phyloP scores from a whole-genome alignment of 371 early-diverging fungal genomes.

The Polyrhizophydium stewartii region DNA sequence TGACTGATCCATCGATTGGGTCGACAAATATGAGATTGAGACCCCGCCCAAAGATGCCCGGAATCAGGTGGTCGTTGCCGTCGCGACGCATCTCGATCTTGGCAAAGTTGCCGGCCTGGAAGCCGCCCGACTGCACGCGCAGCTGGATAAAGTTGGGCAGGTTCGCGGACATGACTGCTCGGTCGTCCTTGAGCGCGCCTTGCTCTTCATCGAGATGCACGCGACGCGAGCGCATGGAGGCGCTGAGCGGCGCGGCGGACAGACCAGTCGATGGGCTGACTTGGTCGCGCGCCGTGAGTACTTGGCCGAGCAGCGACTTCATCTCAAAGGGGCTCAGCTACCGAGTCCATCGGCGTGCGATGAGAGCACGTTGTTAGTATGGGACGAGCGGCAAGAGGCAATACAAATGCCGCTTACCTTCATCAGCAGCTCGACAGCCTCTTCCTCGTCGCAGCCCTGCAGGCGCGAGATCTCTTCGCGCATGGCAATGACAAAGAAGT shows the following conservation, averaged over 20 bases:
- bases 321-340: constrained; percentile 78
- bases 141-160: constrained; percentile 24
- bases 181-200: constrained; percentile 18
- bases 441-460: constrained; percentile 68
- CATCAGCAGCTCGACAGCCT: constrained; percentile 77
- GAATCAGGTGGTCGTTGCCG: constrained; percentile 48
- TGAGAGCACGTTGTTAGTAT: too few species aligned
- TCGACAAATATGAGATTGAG: constrained; percentile 71
- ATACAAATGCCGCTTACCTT: constrained; percentile 40
- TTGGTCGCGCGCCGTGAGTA: constrained; percentile 58
- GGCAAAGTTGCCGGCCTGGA: constrained; percentile 69
- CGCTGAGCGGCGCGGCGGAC: constrained; percentile 35
- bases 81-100: constrained; percentile 57
- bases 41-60: constrained; percentile 56
- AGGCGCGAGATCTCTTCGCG: constrained; percentile 78
- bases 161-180: neutral
- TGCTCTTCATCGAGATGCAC: neutral
- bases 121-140: constrained; percentile 65
- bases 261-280: constrained; percentile 26
- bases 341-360: constrained; percentile 13
- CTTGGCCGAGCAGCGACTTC: constrained; percentile 67
- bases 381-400: too few species aligned
- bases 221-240: neutral
- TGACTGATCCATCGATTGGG: constrained; percentile 57
- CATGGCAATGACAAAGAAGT: constrained; percentile 77